Percentiles rank a stretch among this genome's conserved stretches.
phyloP scores from a whole-genome alignment of 805 yeast genomes.

The Myxozyma vanderwaltii region DNA sequence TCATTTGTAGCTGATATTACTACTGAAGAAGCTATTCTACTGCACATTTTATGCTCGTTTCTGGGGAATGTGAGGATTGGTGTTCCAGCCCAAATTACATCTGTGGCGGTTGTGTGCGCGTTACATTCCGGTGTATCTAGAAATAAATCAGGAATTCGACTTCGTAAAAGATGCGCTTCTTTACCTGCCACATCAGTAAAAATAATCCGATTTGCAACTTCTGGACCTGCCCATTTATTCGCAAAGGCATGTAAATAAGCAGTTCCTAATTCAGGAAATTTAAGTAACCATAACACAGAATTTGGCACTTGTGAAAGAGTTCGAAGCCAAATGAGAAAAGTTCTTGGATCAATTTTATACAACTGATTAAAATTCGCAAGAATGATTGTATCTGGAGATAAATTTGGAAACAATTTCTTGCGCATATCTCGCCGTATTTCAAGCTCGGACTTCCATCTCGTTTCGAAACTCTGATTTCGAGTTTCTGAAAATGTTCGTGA shows the following conservation, averaged over 20 bases:
- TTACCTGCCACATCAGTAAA: constrained; percentile 43
- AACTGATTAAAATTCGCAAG: constrained; percentile 43
- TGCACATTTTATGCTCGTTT: constrained; percentile 40
- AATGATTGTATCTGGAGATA: constrained; percentile 36
- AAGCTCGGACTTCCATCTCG: constrained; percentile 36
- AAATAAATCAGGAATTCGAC: constrained; percentile 41
- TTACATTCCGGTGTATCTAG: constrained; percentile 44
- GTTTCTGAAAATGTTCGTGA: not conserved
- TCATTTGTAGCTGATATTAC: constrained; percentile 31
- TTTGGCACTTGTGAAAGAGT: constrained; percentile 38
- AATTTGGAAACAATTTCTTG: constrained; percentile 37
- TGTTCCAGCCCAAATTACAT: constrained; percentile 42
- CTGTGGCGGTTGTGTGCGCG: constrained; percentile 45
- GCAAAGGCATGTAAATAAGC: constrained; percentile 36
- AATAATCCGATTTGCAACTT: constrained; percentile 36
- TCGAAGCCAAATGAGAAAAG: constrained; percentile 38
- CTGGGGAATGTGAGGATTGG: constrained; percentile 42
- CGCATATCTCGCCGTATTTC: constrained; percentile 35
- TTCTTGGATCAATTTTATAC: constrained; percentile 42
- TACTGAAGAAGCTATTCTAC: constrained; percentile 41
- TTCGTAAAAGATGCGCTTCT: constrained; percentile 40
- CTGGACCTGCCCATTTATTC: constrained; percentile 36
- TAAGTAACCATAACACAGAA: constrained; percentile 42
- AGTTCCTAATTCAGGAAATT: constrained; percentile 41
- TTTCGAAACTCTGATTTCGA: not conserved